Evolutionary conservation across 2,329 filamentous ascomycete species (phyloP).

Genomic region (Calonectria leucothoes): DNA sequence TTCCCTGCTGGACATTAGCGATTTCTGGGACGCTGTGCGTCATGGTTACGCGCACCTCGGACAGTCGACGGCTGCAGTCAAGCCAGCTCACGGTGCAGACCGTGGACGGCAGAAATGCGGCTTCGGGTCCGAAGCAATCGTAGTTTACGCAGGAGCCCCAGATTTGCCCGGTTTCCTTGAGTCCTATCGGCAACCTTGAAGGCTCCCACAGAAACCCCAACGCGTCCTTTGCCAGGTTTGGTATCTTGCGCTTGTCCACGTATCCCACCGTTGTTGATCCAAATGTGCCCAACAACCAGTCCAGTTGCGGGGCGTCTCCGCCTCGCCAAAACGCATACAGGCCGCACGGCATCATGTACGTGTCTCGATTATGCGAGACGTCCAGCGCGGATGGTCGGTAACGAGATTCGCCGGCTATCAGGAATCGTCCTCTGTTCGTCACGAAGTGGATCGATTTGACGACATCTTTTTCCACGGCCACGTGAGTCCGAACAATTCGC

Average conservation of each 20-base stretch:
- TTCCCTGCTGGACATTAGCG: not conserved
- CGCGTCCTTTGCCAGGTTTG: not conserved
- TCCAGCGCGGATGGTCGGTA: not conserved
- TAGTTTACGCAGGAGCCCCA: not conserved
- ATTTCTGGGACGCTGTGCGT: not conserved
- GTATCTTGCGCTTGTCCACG: not conserved
- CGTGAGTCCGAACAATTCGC: not conserved
- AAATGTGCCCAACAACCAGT: not conserved
- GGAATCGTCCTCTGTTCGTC: not conserved
- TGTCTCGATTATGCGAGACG: not conserved
- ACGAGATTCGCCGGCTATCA: not conserved
- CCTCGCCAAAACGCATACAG: not conserved
- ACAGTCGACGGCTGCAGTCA: not conserved
- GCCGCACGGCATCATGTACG: not conserved
- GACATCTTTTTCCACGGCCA: not conserved
- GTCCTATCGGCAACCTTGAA: not conserved
- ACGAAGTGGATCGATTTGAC: not conserved
- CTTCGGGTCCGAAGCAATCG: not conserved
- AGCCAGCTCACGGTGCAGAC: conserved; percentile 3
- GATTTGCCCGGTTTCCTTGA: not conserved
- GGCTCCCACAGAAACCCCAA: not conserved
- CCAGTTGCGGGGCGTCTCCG: not conserved
- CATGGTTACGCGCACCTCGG: not conserved
- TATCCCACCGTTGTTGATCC: not conserved
- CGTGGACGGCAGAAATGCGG: not conserved